These are phyloP conservation scores for Stagonosporopsis cucurbitacearum DNA, from an alignment of 2,329 filamentous ascomycete species.

Conservation along the genomic window DNA sequence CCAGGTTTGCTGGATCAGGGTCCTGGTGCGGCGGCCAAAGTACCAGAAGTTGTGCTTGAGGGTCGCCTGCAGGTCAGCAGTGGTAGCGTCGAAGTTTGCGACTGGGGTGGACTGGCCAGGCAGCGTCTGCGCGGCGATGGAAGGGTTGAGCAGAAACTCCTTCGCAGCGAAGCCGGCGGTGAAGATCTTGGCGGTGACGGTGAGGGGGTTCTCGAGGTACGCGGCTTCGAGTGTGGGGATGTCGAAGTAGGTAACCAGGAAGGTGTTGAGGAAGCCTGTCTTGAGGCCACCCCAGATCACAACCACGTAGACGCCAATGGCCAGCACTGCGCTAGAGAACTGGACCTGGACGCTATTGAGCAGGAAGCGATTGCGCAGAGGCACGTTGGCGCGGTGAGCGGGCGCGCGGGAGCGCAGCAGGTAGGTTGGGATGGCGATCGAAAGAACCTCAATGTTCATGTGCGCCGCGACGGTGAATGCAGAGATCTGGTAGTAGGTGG, in stretches of 20 bases:
- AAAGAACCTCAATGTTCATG: slow-evolving; percentile 71
- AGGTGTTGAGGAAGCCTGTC: slow-evolving; percentile 69
- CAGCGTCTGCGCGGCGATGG: slow-evolving; percentile 63
- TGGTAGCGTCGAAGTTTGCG: slow-evolving; percentile 67
- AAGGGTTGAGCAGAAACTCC: slow-evolving; percentile 78
- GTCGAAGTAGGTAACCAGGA: slow-evolving; percentile 77
- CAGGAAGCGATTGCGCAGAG: slow-evolving; percentile 52
- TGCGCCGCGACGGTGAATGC: slow-evolving; percentile 66
- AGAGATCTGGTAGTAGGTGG: slow-evolving; percentile 77
- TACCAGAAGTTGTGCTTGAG: slow-evolving; percentile 76
- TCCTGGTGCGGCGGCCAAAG: slow-evolving; percentile 69
- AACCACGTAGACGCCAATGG: slow-evolving; percentile 76
- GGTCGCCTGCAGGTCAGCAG: slow-evolving; percentile 72
- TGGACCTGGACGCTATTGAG: slow-evolving; percentile 46
- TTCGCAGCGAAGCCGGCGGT: slow-evolving; percentile 75
- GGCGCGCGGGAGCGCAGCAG: slow-evolving; percentile 73
- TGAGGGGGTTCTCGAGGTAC: slow-evolving; percentile 64
- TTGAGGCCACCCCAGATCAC: slow-evolving; percentile 72
- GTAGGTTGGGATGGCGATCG: slow-evolving; percentile 75
- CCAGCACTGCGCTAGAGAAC: slow-evolving; percentile 70
- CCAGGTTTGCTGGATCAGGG: slow-evolving; percentile 63
- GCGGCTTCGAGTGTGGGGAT: slow-evolving; percentile 73
- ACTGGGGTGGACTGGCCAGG: slow-evolving; percentile 55
- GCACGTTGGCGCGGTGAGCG: slow-evolving; percentile 64
- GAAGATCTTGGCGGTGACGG: slow-evolving; percentile 62